A percentile compares a stretch with the other conserved stretches of the same genome.
Evolutionary conservation across 2,329 filamentous ascomycete species (phyloP).

Genomic region (Hypocrella siamensis): DNA sequence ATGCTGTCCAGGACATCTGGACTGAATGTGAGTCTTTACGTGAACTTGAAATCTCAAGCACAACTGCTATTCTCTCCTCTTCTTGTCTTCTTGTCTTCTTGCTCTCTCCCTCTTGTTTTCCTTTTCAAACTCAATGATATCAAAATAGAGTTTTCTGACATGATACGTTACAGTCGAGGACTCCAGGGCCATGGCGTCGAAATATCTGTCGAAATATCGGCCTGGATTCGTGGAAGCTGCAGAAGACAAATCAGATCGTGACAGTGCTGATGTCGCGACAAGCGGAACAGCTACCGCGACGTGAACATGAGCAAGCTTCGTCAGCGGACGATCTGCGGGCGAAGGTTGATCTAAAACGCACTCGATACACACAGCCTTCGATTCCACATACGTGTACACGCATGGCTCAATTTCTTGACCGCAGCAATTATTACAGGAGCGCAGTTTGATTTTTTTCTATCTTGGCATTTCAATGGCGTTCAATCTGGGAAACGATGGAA

Average conservation of each 20-base stretch:
- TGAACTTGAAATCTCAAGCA: background rate
- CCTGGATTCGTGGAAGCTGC: slow-evolving; percentile 30
- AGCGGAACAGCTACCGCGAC: slow-evolving; percentile 15
- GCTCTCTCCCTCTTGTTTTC: too few relatives aligned
- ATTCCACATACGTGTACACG: too few relatives aligned
- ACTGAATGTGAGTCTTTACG: slow-evolving; percentile 37
- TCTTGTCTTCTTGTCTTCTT: too few relatives aligned
- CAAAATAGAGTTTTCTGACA: background rate
- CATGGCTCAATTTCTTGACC: too few relatives aligned
- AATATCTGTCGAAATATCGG: slow-evolving; percentile 46
- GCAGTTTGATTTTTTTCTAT: too few relatives aligned
- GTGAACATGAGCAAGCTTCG: slow-evolving; percentile 6
- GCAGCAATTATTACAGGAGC: too few relatives aligned
- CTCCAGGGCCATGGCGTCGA: slow-evolving; percentile 43
- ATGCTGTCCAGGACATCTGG: slow-evolving; percentile 53
- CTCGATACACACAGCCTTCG: too few relatives aligned
- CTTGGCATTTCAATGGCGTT: too few relatives aligned
- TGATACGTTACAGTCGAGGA: slow-evolving; percentile 34
- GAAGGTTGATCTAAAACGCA: too few relatives aligned
- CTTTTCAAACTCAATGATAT: background rate
- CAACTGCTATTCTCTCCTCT: too few relatives aligned
- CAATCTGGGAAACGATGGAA: too few relatives aligned
- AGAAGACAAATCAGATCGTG: slow-evolving; percentile 10
- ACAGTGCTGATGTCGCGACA: slow-evolving; percentile 6
- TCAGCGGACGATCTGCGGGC: background rate